Conservation (phyloP, 768 basidiomycete genomes). For the Agrocybe praecox region DNA sequence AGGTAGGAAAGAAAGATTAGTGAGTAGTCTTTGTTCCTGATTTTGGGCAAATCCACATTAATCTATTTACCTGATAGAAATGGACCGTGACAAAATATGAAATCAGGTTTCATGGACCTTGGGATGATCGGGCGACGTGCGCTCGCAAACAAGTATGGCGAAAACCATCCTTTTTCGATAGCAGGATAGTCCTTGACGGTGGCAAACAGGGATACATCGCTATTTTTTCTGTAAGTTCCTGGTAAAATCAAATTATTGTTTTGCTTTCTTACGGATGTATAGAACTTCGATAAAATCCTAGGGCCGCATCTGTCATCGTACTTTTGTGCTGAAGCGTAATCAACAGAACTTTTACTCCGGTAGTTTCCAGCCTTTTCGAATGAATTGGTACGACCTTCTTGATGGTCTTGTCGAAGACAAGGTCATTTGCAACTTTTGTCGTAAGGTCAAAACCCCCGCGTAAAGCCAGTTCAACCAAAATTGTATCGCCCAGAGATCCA, state of each 20-base stretch:
- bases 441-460: slow-evolving; percentile 56
- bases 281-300: slow-evolving; percentile 65
- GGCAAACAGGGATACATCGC: slow-evolving; percentile 60
- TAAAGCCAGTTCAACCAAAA: slow-evolving; percentile 59
- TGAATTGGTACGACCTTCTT: slow-evolving; percentile 53
- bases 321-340: slow-evolving; percentile 67
- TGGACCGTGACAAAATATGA: slow-evolving; percentile 66
- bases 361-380: slow-evolving; percentile 56
- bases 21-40: not conserved
- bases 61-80: slow-evolving; percentile 51
- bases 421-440: slow-evolving; percentile 52
- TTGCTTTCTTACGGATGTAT: slow-evolving; percentile 47
- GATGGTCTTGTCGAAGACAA: slow-evolving; percentile 50
- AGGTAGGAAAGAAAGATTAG: slow-evolving; percentile 1
- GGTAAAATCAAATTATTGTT: not conserved
- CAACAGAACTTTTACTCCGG: slow-evolving; percentile 53
- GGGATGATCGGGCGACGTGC: slow-evolving; percentile 61
- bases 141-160: slow-evolving; percentile 66
- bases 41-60: not conserved
- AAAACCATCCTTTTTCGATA: slow-evolving; percentile 70
- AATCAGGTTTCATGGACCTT: slow-evolving; percentile 63
- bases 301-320: slow-evolving; percentile 53
- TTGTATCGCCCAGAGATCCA: slow-evolving; percentile 53
- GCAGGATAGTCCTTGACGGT: slow-evolving; percentile 64
- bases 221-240: slow-evolving; percentile 19